Conservation (phyloP, 1,139 yeast genomes). For the Petasospora fabianii region DNA sequence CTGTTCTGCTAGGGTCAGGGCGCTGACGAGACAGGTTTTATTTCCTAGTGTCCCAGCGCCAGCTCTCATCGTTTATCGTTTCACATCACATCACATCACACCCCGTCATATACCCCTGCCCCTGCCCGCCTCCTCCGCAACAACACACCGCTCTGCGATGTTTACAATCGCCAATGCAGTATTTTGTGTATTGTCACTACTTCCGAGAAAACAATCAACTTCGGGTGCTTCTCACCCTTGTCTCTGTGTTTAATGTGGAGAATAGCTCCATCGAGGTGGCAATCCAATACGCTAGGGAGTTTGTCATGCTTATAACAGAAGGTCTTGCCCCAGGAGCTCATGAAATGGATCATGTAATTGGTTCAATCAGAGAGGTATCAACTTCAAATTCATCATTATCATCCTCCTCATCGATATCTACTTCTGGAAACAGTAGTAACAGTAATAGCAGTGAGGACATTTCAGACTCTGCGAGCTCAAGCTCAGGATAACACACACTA, state of each 20-base stretch:
- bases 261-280: constrained; percentile 1
- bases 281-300: constrained; percentile 1
- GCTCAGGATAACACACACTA: too few relatives aligned
- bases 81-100: too few relatives aligned
- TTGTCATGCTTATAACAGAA: neutral
- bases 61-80: too few relatives aligned
- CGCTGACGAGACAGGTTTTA: too few relatives aligned
- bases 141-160: too few relatives aligned
- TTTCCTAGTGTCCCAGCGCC: too few relatives aligned
- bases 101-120: too few relatives aligned
- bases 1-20: too few relatives aligned
- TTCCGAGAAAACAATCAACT: constrained; percentile 5
- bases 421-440: neutral
- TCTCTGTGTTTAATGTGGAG: neutral
- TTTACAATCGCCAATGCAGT: constrained; percentile 2
- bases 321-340: neutral
- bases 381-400: neutral
- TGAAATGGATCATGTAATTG: neutral
- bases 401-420: neutral
- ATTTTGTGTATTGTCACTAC: constrained; percentile 13
- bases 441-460: neutral
- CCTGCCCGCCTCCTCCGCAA: too few relatives aligned
- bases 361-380: neutral
- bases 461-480: neutral
- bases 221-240: constrained; percentile 4